Evolutionary conservation across 306 rosid species (phyloP), one percentile per base, ranked within the genome.

Genomic region (Ceratonia siliqua): DNA sequence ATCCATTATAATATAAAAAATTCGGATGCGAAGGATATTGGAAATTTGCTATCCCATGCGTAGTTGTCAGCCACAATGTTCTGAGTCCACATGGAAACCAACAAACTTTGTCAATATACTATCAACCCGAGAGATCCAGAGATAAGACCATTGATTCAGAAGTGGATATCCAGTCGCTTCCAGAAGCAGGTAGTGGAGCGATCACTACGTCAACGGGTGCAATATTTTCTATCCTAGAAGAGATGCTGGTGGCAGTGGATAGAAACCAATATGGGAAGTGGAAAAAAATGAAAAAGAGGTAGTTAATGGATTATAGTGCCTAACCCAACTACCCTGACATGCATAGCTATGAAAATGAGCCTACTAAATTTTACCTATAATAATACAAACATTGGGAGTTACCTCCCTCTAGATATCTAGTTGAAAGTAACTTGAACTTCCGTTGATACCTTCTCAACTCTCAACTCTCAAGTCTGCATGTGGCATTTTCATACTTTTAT

Each of bases 101-200:
- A 73, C 65, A 74, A 82, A 67, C 39, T 4, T 58, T 5, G 30
- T 22, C 36, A 28, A 43, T 67, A 46, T 77, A 62, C 42, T 62
- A 62, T 59, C 17, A 42, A 17, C 13, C 6, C 0, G 39, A 25
- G 25, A 35, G 30, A n/a, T 50, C 6, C 4, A 35, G 12, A 70
- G 39, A 62, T 70, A 46, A 3, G 8, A 45, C 8, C 30, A 43
- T 32, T 57, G 57, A 21, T 21, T 9, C 25, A 27, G 68, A 41
- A 25, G 53, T 57, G 57, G 46, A 67, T 21, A 28, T 24, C 65
- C 49, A 5, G n/a, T 58, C 46, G 49, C 25, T 67, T 58, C 68
- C 52, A 49, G 76, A 33, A 62, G 67, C 61, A 48, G 27, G 22
- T 58, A 82, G 78, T 82, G 81, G 74, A 62, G 5, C 52, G 5